Base-by-base conservation (phyloP, 2,329 filamentous ascomycete genomes). In the Trichoderma pleuroti region DNA sequence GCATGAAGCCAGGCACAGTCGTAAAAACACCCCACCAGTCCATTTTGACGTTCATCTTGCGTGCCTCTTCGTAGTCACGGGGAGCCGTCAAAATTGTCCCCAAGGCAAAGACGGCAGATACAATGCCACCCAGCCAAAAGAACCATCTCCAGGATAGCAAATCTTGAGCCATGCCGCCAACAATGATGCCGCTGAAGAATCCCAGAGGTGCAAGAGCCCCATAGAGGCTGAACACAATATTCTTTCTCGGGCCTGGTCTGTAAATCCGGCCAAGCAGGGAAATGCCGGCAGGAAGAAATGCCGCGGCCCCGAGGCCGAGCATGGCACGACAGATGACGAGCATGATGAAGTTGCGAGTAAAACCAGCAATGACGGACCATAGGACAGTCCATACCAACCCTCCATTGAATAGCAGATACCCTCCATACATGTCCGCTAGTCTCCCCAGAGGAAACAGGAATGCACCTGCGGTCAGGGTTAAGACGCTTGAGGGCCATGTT, bases 301-400 rank as follows among this genome's bases (percentile, higher is more conserved):
- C 90, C 3, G 90, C 89, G 1, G 90, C 85, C 0, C 90, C 91
- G 21, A 93, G 79, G 0, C 91, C 90, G 78, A 92, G 88, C 65
- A 93, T 81, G 4, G 90, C 91, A 70, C 91, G 88, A 76, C 88
- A 90, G 34, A 91, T 82, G 73, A 92, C 88, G 72, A 93, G 83
- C 87, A 92, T 91, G 30, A 87, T 77, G 72, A 88, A 86, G 76
- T 85, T 90, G 60, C 82, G 82, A 62, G 87, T 88, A 77, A 93
- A 91, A 1, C 91, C 91, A 1, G 86, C 86, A 56, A 92, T 82
- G 67, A 93, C 78, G 3, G 87, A 89, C 86, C 90, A 93, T 26
- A 89, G 86, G 78, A 59, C 92, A 85, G 46, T 52, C 92, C 91
- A 91, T 28, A 81, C 73, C 42, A 87, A 78, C 1, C 89, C 88